Conservation (phyloP, 108 stramenopile genomes). For the Nitzschia inconspicua region DNA sequence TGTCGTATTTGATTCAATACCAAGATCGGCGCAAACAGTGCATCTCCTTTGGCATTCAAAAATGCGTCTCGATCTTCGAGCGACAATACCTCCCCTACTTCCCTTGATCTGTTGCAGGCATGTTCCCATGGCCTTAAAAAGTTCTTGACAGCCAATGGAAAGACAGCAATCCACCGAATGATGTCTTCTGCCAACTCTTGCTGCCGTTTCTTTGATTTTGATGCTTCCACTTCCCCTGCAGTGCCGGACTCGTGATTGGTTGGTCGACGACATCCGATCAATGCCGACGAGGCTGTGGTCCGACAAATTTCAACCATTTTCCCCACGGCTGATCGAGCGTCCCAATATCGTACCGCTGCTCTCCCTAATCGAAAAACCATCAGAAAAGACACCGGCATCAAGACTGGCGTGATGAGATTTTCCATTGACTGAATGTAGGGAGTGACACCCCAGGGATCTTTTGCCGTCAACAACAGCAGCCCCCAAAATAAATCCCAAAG, state of each 20-base stretch:
- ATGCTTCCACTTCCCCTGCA: background rate
- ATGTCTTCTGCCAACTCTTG: background rate
- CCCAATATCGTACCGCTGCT: conserved; percentile 38
- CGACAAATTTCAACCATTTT: conserved; percentile 10
- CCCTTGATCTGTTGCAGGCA: no score
- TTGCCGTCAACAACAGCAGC: no score
- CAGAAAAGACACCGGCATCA: no score
- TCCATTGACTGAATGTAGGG: no score
- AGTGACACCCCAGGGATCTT: no score
- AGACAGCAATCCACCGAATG: conserved; percentile 21
- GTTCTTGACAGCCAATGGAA: conserved; percentile 9
- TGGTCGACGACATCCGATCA: conserved; percentile 1
- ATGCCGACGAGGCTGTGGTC: background rate
- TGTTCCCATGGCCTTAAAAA: conserved; percentile 15
- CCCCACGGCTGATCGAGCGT: conserved; percentile 30
- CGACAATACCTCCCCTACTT: no score
- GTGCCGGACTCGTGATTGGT: background rate
- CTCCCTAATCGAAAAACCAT: conserved; percentile 42
- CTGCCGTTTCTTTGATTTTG: background rate
- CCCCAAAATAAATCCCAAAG: no score
- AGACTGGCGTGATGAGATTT: conserved; percentile 18
- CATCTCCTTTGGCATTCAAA: background rate
- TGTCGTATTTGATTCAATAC: conserved; percentile 7
- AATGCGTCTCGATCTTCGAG: background rate
- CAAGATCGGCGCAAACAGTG: conserved; percentile 3